These are phyloP conservation scores for Quillaja saponaria DNA, from an alignment of 306 rosid genomes.

Conservation along the genomic window DNA sequence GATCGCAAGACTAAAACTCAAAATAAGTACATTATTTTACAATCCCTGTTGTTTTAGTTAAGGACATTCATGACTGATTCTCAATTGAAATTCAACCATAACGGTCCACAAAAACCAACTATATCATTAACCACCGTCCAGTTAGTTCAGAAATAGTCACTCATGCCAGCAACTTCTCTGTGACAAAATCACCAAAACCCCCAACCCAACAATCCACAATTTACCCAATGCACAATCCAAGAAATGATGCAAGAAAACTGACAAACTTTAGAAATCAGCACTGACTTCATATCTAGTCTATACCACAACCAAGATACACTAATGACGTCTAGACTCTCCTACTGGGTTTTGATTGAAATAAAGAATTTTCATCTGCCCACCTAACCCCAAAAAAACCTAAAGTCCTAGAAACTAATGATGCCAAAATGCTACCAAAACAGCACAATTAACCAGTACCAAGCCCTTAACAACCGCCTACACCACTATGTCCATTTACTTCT, in stretches of 20 bases:
- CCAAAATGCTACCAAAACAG: constrained; percentile 24
- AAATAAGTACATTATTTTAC: background rate
- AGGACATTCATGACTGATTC: background rate
- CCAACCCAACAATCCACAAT: constrained; percentile 21
- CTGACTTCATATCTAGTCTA: constrained; percentile 13
- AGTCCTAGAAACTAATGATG: constrained; percentile 39
- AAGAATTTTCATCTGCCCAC: constrained; percentile 34
- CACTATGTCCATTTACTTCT: constrained; percentile 41
- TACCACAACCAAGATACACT: constrained; percentile 29
- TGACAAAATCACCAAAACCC: constrained; percentile 7
- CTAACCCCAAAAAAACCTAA: constrained; percentile 28
- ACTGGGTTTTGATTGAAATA: constrained; percentile 25
- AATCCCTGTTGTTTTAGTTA: background rate
- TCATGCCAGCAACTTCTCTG: constrained; percentile 18
- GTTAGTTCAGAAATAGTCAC: constrained; percentile 19
- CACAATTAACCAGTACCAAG: constrained; percentile 29
- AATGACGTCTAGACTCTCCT: constrained; percentile 32
- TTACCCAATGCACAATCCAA: constrained; percentile 27
- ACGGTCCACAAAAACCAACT: constrained; percentile 23
- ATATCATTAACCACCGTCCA: constrained; percentile 22
- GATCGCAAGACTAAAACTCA: too few species aligned
- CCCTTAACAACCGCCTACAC: constrained; percentile 46
- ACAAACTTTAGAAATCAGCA: constrained; percentile 5
- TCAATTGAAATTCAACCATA: constrained; percentile 8
- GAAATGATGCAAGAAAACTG: constrained; percentile 35